These are phyloP conservation scores for Daldinia sp. DNA, from an alignment of 2,329 filamentous ascomycete genomes.

Conservation along the genomic window DNA sequence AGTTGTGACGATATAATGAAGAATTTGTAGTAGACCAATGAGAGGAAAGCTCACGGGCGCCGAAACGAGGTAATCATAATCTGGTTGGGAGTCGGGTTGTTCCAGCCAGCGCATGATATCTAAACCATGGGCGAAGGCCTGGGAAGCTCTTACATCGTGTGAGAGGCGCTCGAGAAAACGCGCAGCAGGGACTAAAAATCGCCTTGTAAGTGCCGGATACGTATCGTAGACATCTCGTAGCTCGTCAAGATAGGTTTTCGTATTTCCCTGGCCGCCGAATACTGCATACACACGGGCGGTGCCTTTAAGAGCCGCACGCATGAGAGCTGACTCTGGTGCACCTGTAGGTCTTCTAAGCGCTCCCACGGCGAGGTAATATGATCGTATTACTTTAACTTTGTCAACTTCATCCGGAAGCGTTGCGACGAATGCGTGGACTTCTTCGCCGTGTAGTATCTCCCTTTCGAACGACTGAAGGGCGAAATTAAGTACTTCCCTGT, in stretches of 20 bases:
- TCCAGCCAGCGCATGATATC: conserved; percentile 44
- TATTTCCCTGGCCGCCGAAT: conserved; percentile 41
- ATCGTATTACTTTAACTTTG: conserved; percentile 29
- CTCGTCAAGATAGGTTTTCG: conserved; percentile 38
- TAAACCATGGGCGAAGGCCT: conserved; percentile 41
- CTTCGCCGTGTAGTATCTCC: conserved; percentile 26
- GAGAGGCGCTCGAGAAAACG: conserved; percentile 33
- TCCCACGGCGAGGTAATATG: conserved; percentile 31
- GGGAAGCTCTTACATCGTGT: conserved; percentile 32
- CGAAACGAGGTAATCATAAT: conserved; percentile 46
- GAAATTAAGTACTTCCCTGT: conserved; percentile 31
- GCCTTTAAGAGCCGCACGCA: conserved; percentile 33
- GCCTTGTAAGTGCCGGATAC: conserved; percentile 29
- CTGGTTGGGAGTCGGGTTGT: conserved; percentile 41
- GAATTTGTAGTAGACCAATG: conserved; percentile 48
- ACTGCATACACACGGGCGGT: conserved; percentile 33
- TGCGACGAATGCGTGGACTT: conserved; percentile 33
- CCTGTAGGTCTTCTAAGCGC: conserved; percentile 23
- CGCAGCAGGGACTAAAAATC: conserved; percentile 30
- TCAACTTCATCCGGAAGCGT: conserved; percentile 22
- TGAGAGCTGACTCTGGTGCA: conserved; percentile 30
- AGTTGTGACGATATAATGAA: conserved; percentile 45
- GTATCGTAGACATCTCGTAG: conserved; percentile 35
- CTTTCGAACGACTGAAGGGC: conserved; percentile 30
- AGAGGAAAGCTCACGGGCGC: conserved; percentile 51